Conservation (phyloP, 2,329 filamentous ascomycete genomes). For the Diplodia sapinea region DNA sequence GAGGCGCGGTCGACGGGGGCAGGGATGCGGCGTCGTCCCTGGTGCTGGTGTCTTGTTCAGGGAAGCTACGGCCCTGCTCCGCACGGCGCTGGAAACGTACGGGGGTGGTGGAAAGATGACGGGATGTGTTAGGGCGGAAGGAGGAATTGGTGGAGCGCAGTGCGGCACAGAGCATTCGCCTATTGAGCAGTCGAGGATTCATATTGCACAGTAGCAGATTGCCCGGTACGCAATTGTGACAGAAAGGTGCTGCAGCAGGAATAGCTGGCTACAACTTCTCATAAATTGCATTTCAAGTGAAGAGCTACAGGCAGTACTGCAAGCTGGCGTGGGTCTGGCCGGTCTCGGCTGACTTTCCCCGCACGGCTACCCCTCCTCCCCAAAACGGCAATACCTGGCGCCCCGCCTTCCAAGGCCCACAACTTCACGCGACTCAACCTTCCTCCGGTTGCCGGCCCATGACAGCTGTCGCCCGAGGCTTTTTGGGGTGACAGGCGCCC, state of each 20-base stretch:
- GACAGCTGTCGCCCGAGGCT: neutral
- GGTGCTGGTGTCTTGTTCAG: constrained; percentile 1
- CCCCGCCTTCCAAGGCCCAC: neutral
- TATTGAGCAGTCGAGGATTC: neutral
- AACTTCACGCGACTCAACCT: constrained; percentile 4
- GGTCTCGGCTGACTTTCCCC: constrained; percentile 23
- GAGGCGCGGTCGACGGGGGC: constrained; percentile 4
- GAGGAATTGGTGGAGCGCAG: neutral
- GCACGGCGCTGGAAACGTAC: neutral
- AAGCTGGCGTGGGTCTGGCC: constrained; percentile 11
- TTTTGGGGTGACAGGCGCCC: constrained; percentile 17
- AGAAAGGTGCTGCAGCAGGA: neutral
- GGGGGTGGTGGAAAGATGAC: neutral
- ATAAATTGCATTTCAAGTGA: too few relatives aligned
- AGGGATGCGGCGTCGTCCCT: constrained; percentile 5
- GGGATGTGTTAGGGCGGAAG: neutral
- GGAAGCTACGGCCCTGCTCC: neutral
- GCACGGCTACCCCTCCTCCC: constrained; percentile 14
- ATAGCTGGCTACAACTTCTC: neutral
- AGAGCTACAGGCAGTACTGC: too few relatives aligned
- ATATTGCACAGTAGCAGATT: neutral
- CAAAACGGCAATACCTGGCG: constrained; percentile 13
- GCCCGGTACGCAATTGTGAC: neutral
- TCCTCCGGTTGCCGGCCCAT: neutral
- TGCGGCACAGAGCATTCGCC: neutral